Percentiles rank a stretch among this genome's conserved stretches.
Evolutionary conservation across 192 early-diverging fungal species (phyloP).

Genomic region (Coemansia sp.): DNA sequence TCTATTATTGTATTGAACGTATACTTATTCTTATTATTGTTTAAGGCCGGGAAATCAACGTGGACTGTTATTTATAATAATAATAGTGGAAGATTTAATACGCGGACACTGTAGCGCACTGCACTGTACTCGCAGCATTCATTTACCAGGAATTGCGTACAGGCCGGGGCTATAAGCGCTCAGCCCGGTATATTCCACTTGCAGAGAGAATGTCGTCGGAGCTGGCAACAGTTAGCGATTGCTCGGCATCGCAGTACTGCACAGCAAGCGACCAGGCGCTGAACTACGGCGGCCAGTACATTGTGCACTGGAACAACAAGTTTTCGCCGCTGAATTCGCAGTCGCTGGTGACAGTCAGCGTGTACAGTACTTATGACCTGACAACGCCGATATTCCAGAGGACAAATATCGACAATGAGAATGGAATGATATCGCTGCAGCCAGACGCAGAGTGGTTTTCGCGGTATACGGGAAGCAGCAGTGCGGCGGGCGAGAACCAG

Average conservation of each 20-base stretch:
- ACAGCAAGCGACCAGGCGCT: conserved; percentile 20
- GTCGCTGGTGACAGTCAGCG: conserved; percentile 28
- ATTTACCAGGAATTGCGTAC: too few species aligned
- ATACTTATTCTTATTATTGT: too few species aligned
- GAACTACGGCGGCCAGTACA: conserved; percentile 31
- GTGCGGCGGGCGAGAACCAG: conserved; percentile 21
- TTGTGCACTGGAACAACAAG: conserved; percentile 49
- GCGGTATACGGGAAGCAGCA: conserved; percentile 34
- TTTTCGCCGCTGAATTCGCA: conserved; percentile 37
- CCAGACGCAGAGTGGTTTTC: conserved; percentile 40
- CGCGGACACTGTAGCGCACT: too few species aligned
- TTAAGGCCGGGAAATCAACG: too few species aligned
- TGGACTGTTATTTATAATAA: too few species aligned
- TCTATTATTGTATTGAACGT: too few species aligned
- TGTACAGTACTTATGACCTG: conserved; percentile 45
- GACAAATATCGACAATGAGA: conserved; percentile 24
- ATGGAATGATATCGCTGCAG: conserved; percentile 27
- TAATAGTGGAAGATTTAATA: too few species aligned
- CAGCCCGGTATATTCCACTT: background rate
- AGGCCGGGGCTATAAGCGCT: too few species aligned
- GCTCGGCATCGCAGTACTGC: conserved; percentile 42
- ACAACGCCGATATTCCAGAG: conserved; percentile 21
- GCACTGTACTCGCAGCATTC: too few species aligned
- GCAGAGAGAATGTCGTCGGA: conserved; percentile 10
- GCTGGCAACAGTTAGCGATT: conserved; percentile 26